phyloP scores from a whole-genome alignment of 306 rosid genomes.

The Cucurbita maxima region DNA sequence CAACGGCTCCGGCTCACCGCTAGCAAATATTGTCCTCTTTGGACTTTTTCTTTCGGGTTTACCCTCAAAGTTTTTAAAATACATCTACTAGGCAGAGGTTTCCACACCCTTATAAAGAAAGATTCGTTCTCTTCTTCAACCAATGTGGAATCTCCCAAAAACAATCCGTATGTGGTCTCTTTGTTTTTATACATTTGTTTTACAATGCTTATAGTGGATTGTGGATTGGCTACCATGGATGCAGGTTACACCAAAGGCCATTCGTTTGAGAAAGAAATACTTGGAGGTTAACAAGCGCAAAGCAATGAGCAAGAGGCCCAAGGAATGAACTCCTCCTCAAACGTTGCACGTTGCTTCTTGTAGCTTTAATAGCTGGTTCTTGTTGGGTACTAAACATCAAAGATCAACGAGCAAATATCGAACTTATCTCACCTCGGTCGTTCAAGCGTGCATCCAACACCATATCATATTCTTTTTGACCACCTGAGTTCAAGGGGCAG shows the following conservation, averaged over 20 bases:
- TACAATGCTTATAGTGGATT: neutral
- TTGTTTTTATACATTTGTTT: neutral
- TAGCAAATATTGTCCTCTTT: no score
- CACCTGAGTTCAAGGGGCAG: conserved; percentile 17
- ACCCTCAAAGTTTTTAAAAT: no score
- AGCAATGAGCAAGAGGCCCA: conserved; percentile 61
- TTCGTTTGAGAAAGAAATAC: conserved; percentile 78
- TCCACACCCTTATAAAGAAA: no score
- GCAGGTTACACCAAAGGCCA: conserved; percentile 88
- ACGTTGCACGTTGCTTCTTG: neutral
- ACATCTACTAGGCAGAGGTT: no score
- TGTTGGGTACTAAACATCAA: neutral
- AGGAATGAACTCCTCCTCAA: conserved; percentile 32
- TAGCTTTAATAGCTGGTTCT: neutral
- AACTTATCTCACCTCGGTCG: neutral
- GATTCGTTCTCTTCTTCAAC: no score
- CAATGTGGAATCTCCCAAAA: no score
- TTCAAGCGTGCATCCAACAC: neutral
- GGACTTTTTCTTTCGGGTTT: no score
- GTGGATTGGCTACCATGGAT: neutral
- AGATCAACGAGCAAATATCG: neutral
- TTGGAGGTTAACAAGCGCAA: conserved; percentile 85
- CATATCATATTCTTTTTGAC: conserved; percentile 7
- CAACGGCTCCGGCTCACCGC: no score
- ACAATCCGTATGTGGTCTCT: neutral